Base-by-base conservation (phyloP, 2,329 filamentous ascomycete genomes). In the Ophiostoma fasciatum region DNA sequence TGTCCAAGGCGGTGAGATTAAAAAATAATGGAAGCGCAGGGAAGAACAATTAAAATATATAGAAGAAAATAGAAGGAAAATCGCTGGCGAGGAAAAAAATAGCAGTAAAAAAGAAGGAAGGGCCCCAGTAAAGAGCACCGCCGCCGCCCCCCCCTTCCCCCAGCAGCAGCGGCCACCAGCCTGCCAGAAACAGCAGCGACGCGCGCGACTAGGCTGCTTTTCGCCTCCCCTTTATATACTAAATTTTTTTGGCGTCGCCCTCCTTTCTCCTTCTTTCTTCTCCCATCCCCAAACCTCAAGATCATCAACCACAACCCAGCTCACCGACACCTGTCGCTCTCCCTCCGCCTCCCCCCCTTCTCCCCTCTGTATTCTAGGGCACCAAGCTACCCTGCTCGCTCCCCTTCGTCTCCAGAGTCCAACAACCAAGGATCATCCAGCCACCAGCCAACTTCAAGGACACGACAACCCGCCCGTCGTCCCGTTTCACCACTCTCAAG, bases 301-400 rank as follows among this genome's bases (percentile, higher is more conserved):
- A 56, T 53, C 53, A 51, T 50, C 51, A 46, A 54, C 53, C 53
- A 55, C 58, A 61, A 56, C 58, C 55, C 56, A 54, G 45, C 44
- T 31, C 23, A 39, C 31, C 33, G 42, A 40, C 44, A 41, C 15
- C 21, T 31, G 13, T 30, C 32, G 39, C 28, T 33, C 31, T 31
- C 28, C 35, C 28, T 33, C 31, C 35, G 25, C 35, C 39, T 33
- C 31, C 40, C 44, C 53, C 57, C 53, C 37, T 38, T 38, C 37
- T 37, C 37, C 34, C 39, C 40, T 45, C 40, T 52, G 54, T 53
- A 61, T 60, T 76, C 80, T 85, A 85, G 81, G 81, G 81, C 81
- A 83, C 80, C 63, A 73, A 85, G 81, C 81, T 82, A 85, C 81
- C 81, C 81, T 85, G 67, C 61, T 59, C 63, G 63, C 46, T 60